Percentiles rank a stretch among this genome's conserved stretches.
Conservation (phyloP, 306 rosid genomes). For the Canavalia ensiformis region DNA sequence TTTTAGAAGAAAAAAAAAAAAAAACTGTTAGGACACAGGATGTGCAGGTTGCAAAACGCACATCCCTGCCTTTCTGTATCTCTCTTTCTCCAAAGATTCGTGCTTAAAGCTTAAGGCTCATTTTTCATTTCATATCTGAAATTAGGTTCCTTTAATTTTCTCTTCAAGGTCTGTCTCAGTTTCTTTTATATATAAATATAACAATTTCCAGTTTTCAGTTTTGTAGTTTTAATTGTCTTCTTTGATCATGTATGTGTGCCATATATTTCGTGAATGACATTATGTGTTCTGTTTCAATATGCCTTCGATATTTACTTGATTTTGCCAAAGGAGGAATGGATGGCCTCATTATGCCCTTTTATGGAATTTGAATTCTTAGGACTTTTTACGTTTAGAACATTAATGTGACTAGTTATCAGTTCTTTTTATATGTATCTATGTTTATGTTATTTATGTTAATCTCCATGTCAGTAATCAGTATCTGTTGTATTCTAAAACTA, state of each 20-base stretch:
- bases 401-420: background rate
- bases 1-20: too few relatives aligned
- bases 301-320: background rate
- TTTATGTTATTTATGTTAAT: background rate
- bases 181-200: background rate
- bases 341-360: background rate
- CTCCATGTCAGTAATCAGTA: background rate
- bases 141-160: background rate
- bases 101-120: conserved; percentile 34
- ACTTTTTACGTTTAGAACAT: conserved; percentile 22
- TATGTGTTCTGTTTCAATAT: background rate
- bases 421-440: background rate
- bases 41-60: conserved; percentile 31
- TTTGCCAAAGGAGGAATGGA: background rate
- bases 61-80: conserved; percentile 2
- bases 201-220: conserved; percentile 13
- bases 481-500: background rate
- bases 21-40: background rate
- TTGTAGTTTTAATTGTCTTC: background rate
- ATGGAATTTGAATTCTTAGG: conserved; percentile 17
- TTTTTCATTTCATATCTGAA: conserved; percentile 2
- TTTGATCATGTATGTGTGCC: background rate
- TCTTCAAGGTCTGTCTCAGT: background rate
- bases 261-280: conserved; percentile 19
- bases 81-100: background rate